Conservation (phyloP, 768 basidiomycete species). For the Mycena vitilis region DNA sequence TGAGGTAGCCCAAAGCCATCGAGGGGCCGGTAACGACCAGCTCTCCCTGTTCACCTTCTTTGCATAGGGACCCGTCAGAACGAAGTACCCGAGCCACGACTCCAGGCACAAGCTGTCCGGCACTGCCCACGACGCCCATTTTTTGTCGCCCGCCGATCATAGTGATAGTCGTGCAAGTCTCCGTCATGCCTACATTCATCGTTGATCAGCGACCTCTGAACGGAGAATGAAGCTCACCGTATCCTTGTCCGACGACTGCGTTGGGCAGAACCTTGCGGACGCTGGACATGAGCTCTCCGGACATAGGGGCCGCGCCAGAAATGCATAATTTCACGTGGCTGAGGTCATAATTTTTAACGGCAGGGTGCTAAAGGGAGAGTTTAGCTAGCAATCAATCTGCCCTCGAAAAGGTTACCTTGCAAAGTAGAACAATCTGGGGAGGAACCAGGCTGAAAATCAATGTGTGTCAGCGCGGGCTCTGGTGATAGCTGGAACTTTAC, state of each 20-base stretch:
- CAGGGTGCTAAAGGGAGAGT: conserved; percentile 57
- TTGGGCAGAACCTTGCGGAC: conserved; percentile 64
- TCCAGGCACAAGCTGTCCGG: conserved; percentile 70
- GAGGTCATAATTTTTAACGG: conserved; percentile 60
- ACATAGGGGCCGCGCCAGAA: conserved; percentile 74
- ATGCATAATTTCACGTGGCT: conserved; percentile 63
- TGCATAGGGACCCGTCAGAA: conserved; percentile 65
- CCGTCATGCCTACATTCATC: conserved; percentile 64
- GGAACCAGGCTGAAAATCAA: conserved; percentile 63
- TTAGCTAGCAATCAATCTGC: neutral
- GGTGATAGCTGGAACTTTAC: conserved; percentile 47
- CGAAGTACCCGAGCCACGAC: conserved; percentile 66
- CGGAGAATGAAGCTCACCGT: conserved; percentile 51
- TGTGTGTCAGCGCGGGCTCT: neutral
- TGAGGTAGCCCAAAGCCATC: conserved; percentile 67
- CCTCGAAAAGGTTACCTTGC: conserved; percentile 60
- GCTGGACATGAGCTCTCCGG: conserved; percentile 62
- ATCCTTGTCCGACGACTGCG: conserved; percentile 73
- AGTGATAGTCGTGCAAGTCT: conserved; percentile 66
- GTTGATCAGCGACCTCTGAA: neutral
- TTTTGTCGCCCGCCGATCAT: conserved; percentile 57
- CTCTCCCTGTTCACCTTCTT: conserved; percentile 71
- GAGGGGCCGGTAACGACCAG: conserved; percentile 70
- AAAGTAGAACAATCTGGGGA: conserved; percentile 73
- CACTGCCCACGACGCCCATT: conserved; percentile 64